These are phyloP conservation scores for Neofusicoccum umdonicola DNA, from an alignment of 2,329 filamentous ascomycete species.

Conservation along the genomic window DNA sequence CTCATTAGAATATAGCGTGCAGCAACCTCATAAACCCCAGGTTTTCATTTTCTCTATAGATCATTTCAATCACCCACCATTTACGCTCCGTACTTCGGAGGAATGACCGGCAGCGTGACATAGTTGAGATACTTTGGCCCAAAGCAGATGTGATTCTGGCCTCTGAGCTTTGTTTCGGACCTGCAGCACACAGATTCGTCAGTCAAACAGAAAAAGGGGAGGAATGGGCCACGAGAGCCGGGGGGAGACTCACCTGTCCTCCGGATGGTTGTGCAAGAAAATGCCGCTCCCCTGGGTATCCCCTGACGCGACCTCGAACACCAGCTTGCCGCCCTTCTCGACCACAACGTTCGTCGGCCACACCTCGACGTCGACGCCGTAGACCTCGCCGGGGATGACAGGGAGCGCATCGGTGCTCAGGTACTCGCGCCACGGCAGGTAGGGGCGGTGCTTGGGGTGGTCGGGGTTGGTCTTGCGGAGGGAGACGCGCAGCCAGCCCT, in stretches of 20 bases:
- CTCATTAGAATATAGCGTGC: neutral
- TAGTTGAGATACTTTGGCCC: conserved; percentile 51
- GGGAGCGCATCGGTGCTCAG: conserved; percentile 54
- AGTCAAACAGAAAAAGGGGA: neutral
- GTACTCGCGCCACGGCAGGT: conserved; percentile 60
- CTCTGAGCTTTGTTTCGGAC: conserved; percentile 43
- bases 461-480: conserved; percentile 54
- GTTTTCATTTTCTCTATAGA: neutral
- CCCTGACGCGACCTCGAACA: conserved; percentile 53
- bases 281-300: conserved; percentile 61
- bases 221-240: too few relatives aligned
- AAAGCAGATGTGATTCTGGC: conserved; percentile 56
- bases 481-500: conserved; percentile 62
- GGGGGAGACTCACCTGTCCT: conserved; percentile 44
- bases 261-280: conserved; percentile 53
- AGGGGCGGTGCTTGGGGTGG: conserved; percentile 53
- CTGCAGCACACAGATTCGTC: conserved; percentile 22
- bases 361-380: conserved; percentile 61
- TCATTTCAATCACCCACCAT: neutral
- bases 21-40: too few relatives aligned
- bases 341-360: conserved; percentile 64
- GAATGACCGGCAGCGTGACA: conserved; percentile 54
- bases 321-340: conserved; percentile 51
- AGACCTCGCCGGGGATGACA: conserved; percentile 56
- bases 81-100: conserved; percentile 32